Evolutionary conservation across 78 protist genomes (phyloP).

Genomic region (Isochrysis galbana): DNA sequence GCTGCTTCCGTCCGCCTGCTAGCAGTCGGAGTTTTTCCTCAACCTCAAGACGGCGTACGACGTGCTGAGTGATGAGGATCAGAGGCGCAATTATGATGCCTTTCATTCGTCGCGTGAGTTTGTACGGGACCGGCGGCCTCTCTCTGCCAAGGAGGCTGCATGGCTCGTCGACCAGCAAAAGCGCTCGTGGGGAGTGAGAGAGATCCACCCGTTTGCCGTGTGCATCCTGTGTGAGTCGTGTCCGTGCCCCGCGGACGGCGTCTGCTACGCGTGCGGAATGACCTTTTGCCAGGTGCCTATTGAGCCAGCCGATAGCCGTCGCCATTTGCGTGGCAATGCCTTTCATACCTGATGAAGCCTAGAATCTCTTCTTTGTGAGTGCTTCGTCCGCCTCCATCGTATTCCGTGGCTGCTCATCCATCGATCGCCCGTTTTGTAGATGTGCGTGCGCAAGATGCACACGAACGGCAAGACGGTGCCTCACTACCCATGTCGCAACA

Average conservation of each 20-base stretch:
- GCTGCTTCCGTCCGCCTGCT: too few relatives aligned
- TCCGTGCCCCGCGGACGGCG: conserved; percentile 29
- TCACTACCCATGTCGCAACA: neutral
- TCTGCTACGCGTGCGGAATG: conserved; percentile 20
- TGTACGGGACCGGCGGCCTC: neutral
- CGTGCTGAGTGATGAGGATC: neutral
- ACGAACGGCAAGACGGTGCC: neutral
- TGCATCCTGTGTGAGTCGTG: conserved; percentile 23
- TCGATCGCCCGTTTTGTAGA: too few relatives aligned
- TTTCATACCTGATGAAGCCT: too few relatives aligned
- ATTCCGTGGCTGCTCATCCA: too few relatives aligned
- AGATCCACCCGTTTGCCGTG: conserved; percentile 16
- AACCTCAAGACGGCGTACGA: neutral
- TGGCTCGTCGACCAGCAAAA: conserved; percentile 30
- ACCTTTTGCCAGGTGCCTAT: conserved; percentile 18
- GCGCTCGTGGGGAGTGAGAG: conserved; percentile 3
- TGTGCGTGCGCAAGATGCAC: conserved; percentile 24
- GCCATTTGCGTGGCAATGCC: too few relatives aligned
- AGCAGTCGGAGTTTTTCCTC: neutral
- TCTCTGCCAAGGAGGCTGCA: conserved; percentile 15
- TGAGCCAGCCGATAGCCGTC: too few relatives aligned
- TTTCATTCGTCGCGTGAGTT: neutral
- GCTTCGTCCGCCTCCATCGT: too few relatives aligned
- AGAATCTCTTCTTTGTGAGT: too few relatives aligned
- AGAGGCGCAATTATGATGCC: neutral